Evolutionary conservation across 2,329 filamentous ascomycete species (phyloP).

Genomic region (Neocatenulostroma microsporum): DNA sequence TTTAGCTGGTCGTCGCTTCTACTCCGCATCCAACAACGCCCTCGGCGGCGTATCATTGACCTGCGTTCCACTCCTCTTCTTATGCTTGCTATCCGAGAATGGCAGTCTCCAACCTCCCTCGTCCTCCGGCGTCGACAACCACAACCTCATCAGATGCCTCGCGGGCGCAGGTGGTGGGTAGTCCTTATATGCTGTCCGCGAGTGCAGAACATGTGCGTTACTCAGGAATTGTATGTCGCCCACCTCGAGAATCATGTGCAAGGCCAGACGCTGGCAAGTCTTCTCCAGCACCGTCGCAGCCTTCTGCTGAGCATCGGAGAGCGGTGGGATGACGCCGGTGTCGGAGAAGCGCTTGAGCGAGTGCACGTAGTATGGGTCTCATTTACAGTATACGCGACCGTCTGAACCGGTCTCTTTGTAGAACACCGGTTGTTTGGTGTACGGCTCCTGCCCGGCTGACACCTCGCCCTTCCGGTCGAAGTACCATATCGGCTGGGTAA

Average conservation of each 20-base stretch:
- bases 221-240: conserved; percentile 83
- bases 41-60: conserved; percentile 71
- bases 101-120: conserved; percentile 83
- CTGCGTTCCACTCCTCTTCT: conserved; percentile 83
- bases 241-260: conserved; percentile 81
- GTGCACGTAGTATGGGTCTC: conserved; percentile 81
- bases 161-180: conserved; percentile 59
- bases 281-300: conserved; percentile 66
- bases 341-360: conserved; percentile 69
- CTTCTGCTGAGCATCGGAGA: conserved; percentile 60
- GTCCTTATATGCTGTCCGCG: conserved; percentile 71
- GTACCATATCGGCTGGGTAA: conserved; percentile 78
- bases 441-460: conserved; percentile 59
- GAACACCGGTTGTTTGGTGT: conserved; percentile 45
- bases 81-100: conserved; percentile 71
- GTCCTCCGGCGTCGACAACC: conserved; percentile 71
- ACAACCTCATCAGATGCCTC: conserved; percentile 73
- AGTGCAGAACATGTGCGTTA: conserved; percentile 74
- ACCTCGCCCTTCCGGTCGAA: conserved; percentile 86
- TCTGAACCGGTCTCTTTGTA: conserved; percentile 65
- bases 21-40: conserved; percentile 71
- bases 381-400: conserved; percentile 70
- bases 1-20: no score
- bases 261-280: conserved; percentile 61
- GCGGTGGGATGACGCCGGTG: conserved; percentile 61